Evolutionary conservation across 2,329 filamentous ascomycete species (phyloP).

Genomic region (Blastomyces gilchristii): DNA sequence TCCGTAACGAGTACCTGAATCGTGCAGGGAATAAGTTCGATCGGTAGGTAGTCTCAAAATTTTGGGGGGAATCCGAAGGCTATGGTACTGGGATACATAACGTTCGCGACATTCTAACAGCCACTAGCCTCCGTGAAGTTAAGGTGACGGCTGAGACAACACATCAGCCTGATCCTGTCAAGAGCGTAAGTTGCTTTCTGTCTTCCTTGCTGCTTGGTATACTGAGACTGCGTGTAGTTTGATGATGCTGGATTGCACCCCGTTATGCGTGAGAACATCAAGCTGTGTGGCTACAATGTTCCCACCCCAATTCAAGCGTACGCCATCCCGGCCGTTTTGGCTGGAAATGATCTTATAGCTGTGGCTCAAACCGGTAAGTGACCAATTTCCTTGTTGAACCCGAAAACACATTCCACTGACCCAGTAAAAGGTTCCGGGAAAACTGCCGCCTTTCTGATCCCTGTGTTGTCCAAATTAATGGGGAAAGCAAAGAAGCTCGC

Average conservation of each 20-base stretch:
- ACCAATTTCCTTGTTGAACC: neutral
- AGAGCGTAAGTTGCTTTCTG: constrained; percentile 34
- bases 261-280: constrained; percentile 65
- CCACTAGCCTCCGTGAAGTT: constrained; percentile 37
- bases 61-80: neutral
- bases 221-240: constrained; percentile 46
- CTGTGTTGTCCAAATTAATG: constrained; percentile 83
- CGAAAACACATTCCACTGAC: neutral
- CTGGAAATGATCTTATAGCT: constrained; percentile 72
- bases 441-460: constrained; percentile 84
- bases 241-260: constrained; percentile 75
- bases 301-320: constrained; percentile 87
- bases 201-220: constrained; percentile 1
- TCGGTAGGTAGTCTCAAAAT: constrained; percentile 39
- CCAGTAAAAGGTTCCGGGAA: constrained; percentile 70
- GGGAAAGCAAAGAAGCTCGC: constrained; percentile 86
- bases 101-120: neutral
- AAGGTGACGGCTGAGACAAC: constrained; percentile 43
- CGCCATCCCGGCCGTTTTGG: constrained; percentile 66
- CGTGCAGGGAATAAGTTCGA: constrained; percentile 53
- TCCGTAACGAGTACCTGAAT: constrained; percentile 45
- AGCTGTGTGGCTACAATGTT: constrained; percentile 56
- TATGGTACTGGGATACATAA: neutral
- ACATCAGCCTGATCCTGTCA: constrained; percentile 39
- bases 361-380: constrained; percentile 81